These are phyloP conservation scores for Thuja plicata DNA, from an alignment of 83 land plant genomes.

Conservation along the genomic window DNA sequence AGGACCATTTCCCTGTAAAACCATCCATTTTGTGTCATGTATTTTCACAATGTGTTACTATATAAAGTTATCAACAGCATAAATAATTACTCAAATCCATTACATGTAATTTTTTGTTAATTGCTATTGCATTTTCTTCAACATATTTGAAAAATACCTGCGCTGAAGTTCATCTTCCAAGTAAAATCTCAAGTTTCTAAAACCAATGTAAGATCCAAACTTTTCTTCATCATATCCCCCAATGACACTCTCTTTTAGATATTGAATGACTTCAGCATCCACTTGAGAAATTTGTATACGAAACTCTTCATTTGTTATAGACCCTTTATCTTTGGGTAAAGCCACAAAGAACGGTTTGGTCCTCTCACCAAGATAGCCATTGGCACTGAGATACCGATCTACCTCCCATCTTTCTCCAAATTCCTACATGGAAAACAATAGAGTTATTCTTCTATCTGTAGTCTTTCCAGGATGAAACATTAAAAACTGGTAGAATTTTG, in stretches of 20 bases:
- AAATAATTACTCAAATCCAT: neutral
- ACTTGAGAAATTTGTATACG: conserved; percentile 85
- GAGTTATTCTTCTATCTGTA: neutral
- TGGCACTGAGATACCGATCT: conserved; percentile 88
- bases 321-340: conserved; percentile 81
- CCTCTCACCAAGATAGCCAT: conserved; percentile 92
- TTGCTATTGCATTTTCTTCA: neutral
- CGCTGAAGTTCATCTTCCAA: conserved; percentile 89
- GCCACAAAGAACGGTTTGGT: conserved; percentile 92
- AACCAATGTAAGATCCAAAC: conserved; percentile 71
- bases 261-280: conserved; percentile 61
- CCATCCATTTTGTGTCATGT: neutral
- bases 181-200: conserved; percentile 60
- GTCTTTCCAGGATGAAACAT: neutral
- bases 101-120: neutral
- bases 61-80: neutral
- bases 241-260: conserved; percentile 72
- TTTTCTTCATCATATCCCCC: conserved; percentile 96
- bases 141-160: conserved; percentile 29
- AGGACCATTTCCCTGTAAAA: neutral
- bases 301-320: conserved; percentile 86
- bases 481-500: neutral
- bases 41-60: neutral
- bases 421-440: conserved; percentile 48
- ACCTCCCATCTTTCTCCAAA: conserved; percentile 97